Percentiles rank a stretch among this genome's conserved stretches.
phyloP scores from a whole-genome alignment of 345 rosid species.

The Lumnitzera racemosa region DNA sequence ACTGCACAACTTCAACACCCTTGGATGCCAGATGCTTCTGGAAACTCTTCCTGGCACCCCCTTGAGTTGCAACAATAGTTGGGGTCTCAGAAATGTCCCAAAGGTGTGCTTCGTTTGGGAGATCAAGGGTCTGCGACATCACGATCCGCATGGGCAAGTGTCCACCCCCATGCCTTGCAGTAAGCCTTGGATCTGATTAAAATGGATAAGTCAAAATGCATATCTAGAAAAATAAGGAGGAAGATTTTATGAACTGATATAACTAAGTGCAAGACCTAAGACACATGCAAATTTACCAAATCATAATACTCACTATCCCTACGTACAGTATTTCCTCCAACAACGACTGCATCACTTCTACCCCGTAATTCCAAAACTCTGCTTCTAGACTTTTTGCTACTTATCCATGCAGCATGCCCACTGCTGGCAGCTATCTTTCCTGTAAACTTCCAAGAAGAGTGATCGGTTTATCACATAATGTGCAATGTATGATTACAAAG shows the following conservation, averaged over 20 bases:
- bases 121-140: slow-evolving; percentile 72
- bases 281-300: not conserved
- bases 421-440: slow-evolving; percentile 92
- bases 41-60: slow-evolving; percentile 84
- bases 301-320: slow-evolving; percentile 55
- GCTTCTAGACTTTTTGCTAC: slow-evolving; percentile 68
- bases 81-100: slow-evolving; percentile 83
- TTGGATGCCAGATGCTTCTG: slow-evolving; percentile 76
- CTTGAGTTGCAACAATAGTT: slow-evolving; percentile 81
- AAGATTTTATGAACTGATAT: not conserved
- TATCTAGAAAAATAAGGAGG: slow-evolving; percentile 2
- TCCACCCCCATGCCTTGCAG: slow-evolving; percentile 88
- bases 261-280: not conserved
- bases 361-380: slow-evolving; percentile 83
- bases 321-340: slow-evolving; percentile 90
- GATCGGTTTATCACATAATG: not conserved
- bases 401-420: slow-evolving; percentile 97
- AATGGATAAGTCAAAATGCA: slow-evolving; percentile 1
- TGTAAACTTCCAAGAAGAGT: slow-evolving; percentile 19
- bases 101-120: slow-evolving; percentile 81
- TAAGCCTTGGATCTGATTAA: slow-evolving; percentile 67
- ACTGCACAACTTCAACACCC: slow-evolving; percentile 95
- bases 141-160: slow-evolving; percentile 83
- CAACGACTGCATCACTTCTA: slow-evolving; percentile 79
- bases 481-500: not conserved